Percentiles rank a stretch among this genome's conserved stretches.
phyloP scores from a whole-genome alignment of 345 rosid genomes.

The Melastoma malabathricum region DNA sequence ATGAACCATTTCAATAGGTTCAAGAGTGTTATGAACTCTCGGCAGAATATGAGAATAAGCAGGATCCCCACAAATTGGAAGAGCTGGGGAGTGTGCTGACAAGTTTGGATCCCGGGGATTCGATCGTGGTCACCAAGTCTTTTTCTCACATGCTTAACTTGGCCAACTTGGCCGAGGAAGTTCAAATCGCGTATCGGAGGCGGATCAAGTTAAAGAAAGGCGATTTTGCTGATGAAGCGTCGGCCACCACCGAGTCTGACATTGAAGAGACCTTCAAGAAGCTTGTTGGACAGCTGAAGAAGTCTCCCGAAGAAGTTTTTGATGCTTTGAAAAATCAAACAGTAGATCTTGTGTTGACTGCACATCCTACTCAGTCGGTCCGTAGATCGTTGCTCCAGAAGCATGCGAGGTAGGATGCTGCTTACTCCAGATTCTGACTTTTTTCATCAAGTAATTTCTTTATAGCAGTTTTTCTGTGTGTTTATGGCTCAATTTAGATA shows the following conservation, averaged over 20 bases:
- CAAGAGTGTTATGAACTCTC: constrained; percentile 94
- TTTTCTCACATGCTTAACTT: constrained; percentile 93
- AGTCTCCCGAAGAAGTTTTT: constrained; percentile 81
- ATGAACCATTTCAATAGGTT: constrained; percentile 32
- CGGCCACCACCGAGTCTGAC: constrained; percentile 82
- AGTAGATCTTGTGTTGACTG: constrained; percentile 88
- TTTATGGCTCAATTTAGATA: neutral
- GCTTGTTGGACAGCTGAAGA: constrained; percentile 59
- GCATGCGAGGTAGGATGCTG: constrained; percentile 61
- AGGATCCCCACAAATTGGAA: constrained; percentile 52
- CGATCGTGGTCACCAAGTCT: constrained; percentile 75
- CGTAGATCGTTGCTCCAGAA: constrained; percentile 94
- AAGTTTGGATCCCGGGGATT: constrained; percentile 85
- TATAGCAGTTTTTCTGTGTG: neutral
- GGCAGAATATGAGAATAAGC: constrained; percentile 85
- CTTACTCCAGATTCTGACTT: neutral
- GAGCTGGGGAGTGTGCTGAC: constrained; percentile 81
- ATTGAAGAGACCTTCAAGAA: constrained; percentile 89
- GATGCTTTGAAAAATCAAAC: constrained; percentile 97
- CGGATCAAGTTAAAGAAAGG: constrained; percentile 82
- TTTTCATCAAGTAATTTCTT: neutral
- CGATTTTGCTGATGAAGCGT: constrained; percentile 68
- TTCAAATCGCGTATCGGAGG: constrained; percentile 81
- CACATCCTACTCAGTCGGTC: constrained; percentile 97
- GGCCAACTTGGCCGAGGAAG: constrained; percentile 96